phyloP scores from a whole-genome alignment of 352 stramenopile genomes.

The Pythium volutum region DNA sequence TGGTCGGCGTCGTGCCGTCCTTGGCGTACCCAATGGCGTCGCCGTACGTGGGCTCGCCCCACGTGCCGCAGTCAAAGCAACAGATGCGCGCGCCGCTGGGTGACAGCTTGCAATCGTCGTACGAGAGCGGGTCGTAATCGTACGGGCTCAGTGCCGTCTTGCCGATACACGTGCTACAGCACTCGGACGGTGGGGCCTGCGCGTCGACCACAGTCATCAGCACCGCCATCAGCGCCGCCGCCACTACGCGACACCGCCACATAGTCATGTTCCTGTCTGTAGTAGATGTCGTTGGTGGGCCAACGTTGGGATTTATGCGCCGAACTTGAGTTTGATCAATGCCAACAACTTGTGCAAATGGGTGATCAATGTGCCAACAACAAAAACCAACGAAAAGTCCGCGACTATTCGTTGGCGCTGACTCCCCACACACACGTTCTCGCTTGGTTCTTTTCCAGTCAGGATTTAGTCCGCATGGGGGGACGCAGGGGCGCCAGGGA shows the following conservation, averaged over 20 bases:
- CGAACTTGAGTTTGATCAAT: background rate
- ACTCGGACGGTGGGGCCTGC: conserved; percentile 12
- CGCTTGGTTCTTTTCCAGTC: background rate
- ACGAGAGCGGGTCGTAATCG: conserved; percentile 27
- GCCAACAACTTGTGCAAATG: background rate
- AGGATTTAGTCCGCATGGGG: conserved; percentile 7
- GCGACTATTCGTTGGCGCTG: conserved; percentile 6
- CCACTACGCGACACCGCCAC: conserved; percentile 8
- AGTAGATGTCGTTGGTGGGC: background rate
- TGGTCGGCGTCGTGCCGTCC: conserved; percentile 23
- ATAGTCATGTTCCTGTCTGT: conserved; percentile 4
- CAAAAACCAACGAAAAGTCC: background rate
- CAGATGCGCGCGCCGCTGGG: conserved; percentile 16
- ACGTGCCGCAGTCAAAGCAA: conserved; percentile 25
- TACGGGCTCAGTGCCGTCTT: conserved; percentile 14
- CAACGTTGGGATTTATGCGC: background rate
- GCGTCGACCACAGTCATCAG: background rate
- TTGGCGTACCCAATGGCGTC: conserved; percentile 15
- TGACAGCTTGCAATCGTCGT: conserved; percentile 16
- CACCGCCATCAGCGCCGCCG: background rate
- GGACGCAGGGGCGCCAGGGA: too few species aligned
- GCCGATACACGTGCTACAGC: conserved; percentile 28
- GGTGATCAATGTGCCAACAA: background rate
- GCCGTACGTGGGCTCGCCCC: conserved; percentile 23
- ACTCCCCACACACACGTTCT: background rate